Base-by-base conservation (phyloP, 805 yeast species). In the Clavispora carvajalis region DNA sequence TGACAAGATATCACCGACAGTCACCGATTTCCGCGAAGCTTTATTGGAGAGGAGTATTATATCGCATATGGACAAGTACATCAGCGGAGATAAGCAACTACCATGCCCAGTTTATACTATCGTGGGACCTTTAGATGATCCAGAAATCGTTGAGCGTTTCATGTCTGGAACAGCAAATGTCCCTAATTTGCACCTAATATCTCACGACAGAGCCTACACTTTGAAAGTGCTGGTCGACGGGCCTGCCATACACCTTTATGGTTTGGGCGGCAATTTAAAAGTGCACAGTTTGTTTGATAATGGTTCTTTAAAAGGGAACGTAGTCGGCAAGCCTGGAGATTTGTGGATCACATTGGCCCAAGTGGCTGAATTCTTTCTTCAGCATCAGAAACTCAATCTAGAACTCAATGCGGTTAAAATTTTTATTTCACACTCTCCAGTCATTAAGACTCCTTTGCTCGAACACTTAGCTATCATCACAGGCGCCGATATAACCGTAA, bases 91-190 rank as follows among this genome's bases (percentile, higher is more conserved):
- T 62, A 34, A 53, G 56, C 37, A 47, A 35, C 44, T 67, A 74
- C 49, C 60, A 60, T 29, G 76, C 73, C 93, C 95, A 0, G 86
- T 85, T 1, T 85, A 85, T 62, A 78, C 90, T 3, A 77, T 82
- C n/a, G 80, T 76, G 51, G 93, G 93, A 0, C 80, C 83, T 58
- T 69, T 80, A 41, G 95, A 85, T 56, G 95, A 85, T 56, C 78
- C 86, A 1, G 54, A 72, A 3, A 85, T 85, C 17, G 60, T 85
- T 33, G 76, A 80, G 47, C 77, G 76, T 63, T 76, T 85, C 58
- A 71, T 80, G 40, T 58, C 65, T 39, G 83, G 83, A 4, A 61
- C 66, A 10, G 73, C 77, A 46, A 39, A 46, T 2, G 69, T 85
- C 4, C 76, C 77, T 12, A 85, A 85, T 55, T 60, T 85, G 41